Conservation (phyloP, 805 yeast genomes). For the Candida manassasensis region DNA sequence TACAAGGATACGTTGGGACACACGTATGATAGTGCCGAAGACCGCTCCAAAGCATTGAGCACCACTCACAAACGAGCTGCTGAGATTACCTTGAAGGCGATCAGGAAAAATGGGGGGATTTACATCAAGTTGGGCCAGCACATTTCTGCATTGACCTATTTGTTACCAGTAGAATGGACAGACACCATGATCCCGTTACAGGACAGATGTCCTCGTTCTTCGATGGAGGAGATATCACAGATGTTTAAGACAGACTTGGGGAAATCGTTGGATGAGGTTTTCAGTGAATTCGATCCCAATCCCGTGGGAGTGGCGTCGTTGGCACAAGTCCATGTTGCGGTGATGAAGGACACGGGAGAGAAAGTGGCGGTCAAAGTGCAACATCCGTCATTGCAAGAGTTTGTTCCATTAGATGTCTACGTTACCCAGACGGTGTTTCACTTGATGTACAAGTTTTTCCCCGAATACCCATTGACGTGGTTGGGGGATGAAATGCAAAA, state of each 20-base stretch:
- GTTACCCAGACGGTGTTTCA: slow-evolving; percentile 73
- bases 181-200: slow-evolving; percentile 89
- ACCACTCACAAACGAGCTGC: slow-evolving; percentile 78
- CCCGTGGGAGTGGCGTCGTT: slow-evolving; percentile 96
- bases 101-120: slow-evolving; percentile 85
- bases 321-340: slow-evolving; percentile 91
- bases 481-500: slow-evolving; percentile 87
- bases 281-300: slow-evolving; percentile 55
- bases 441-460: slow-evolving; percentile 73
- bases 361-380: slow-evolving; percentile 93
- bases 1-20: slow-evolving; percentile 56
- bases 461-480: slow-evolving; percentile 93
- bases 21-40: slow-evolving; percentile 37
- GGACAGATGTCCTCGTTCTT: slow-evolving; percentile 81
- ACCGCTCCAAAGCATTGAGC: slow-evolving; percentile 49
- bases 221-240: slow-evolving; percentile 58
- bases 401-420: slow-evolving; percentile 84
- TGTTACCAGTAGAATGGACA: slow-evolving; percentile 93
- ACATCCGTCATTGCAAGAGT: slow-evolving; percentile 81
- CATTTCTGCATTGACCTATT: slow-evolving; percentile 83
- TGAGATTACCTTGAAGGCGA: slow-evolving; percentile 65
- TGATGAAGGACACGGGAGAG: slow-evolving; percentile 50
- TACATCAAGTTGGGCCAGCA: slow-evolving; percentile 96
- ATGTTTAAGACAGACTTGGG: slow-evolving; percentile 73
- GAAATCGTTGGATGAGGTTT: slow-evolving; percentile 52